A percentile compares a stretch with the other conserved stretches of the same genome.
Evolutionary conservation across 2,329 filamentous ascomycete genomes (phyloP).

Genomic region (Penicillium sp.): DNA sequence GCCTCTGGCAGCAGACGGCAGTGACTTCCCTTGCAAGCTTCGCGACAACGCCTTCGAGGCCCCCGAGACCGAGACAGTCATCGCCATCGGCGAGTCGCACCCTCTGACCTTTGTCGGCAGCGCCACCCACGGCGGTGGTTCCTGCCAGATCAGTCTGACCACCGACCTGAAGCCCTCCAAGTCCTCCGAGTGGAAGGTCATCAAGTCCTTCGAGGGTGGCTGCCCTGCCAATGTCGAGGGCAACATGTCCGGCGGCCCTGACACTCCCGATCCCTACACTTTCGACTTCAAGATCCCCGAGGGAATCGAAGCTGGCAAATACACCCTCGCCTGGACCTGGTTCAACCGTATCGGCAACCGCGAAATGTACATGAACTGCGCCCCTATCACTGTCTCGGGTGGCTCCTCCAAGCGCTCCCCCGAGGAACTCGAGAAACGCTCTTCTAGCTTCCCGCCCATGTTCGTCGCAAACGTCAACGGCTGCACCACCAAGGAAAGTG

Average conservation of each 20-base stretch:
- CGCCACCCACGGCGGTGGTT: slow-evolving; percentile 85
- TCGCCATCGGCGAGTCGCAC: slow-evolving; percentile 62
- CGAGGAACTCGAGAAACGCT: slow-evolving; percentile 50
- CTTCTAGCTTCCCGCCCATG: slow-evolving; percentile 66
- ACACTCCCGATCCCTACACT: slow-evolving; percentile 48
- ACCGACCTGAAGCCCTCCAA: slow-evolving; percentile 68
- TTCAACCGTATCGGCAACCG: slow-evolving; percentile 89
- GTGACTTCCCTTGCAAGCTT: slow-evolving; percentile 80
- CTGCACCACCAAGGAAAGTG: slow-evolving; percentile 55
- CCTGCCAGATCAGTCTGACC: slow-evolving; percentile 84
- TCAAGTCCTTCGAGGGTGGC: slow-evolving; percentile 81
- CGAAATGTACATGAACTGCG: slow-evolving; percentile 98
- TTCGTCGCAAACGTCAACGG: slow-evolving; percentile 68
- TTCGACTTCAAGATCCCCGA: slow-evolving; percentile 71
- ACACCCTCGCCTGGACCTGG: slow-evolving; percentile 89
- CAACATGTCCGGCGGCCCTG: slow-evolving; percentile 55
- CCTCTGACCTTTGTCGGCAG: slow-evolving; percentile 64
- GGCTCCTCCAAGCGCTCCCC: slow-evolving; percentile 45
- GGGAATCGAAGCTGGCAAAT: slow-evolving; percentile 70
- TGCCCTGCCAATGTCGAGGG: slow-evolving; percentile 65
- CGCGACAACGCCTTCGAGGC: slow-evolving; percentile 43
- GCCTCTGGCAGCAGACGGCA: slow-evolving; percentile 60
- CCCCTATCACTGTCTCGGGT: slow-evolving; percentile 63
- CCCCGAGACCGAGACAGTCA: slow-evolving; percentile 54
- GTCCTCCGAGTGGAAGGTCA: slow-evolving; percentile 76